Evolutionary conservation across 176 grass and related monocot species (phyloP).

Genomic region (Oryza officinalis): DNA sequence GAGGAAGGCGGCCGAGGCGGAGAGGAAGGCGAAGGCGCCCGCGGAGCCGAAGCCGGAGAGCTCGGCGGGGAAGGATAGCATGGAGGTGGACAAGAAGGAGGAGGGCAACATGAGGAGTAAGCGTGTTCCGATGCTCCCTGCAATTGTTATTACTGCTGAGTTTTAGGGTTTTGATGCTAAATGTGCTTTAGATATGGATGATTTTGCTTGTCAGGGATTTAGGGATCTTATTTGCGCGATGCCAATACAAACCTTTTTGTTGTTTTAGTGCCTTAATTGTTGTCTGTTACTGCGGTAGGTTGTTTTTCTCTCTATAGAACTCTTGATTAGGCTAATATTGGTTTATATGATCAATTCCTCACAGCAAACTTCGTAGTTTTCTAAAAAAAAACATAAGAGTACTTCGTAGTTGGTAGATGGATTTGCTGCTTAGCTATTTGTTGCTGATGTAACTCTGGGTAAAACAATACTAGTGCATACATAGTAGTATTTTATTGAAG

Average conservation of each 20-base stretch:
- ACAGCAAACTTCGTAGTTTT: not conserved
- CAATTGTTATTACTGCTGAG: not conserved
- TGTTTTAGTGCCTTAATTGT: not conserved
- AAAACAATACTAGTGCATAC: not conserved
- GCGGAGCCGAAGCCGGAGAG: slow-evolving; percentile 9
- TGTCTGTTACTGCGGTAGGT: not conserved
- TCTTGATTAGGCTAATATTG: too few relatives aligned
- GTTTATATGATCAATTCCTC: too few relatives aligned
- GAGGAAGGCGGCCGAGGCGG: slow-evolving; percentile 7
- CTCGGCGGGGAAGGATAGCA: slow-evolving; percentile 28
- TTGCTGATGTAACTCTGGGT: not conserved
- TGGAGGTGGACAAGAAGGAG: slow-evolving; percentile 45
- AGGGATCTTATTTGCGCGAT: not conserved
- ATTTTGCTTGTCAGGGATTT: not conserved
- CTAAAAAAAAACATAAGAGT: too few relatives aligned
- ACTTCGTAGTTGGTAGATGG: not conserved
- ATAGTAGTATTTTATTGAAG: not conserved
- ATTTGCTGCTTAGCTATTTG: not conserved
- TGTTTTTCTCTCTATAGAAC: too few relatives aligned
- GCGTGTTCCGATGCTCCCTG: slow-evolving; percentile 7
- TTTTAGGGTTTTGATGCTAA: slow-evolving; percentile 9
- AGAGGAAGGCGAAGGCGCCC: slow-evolving; percentile 36
- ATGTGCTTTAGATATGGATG: not conserved
- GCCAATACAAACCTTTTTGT: not conserved
- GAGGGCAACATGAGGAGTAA: slow-evolving; percentile 55